Conservation (phyloP, 129 eudicot species). For the Arctium lappa region DNA sequence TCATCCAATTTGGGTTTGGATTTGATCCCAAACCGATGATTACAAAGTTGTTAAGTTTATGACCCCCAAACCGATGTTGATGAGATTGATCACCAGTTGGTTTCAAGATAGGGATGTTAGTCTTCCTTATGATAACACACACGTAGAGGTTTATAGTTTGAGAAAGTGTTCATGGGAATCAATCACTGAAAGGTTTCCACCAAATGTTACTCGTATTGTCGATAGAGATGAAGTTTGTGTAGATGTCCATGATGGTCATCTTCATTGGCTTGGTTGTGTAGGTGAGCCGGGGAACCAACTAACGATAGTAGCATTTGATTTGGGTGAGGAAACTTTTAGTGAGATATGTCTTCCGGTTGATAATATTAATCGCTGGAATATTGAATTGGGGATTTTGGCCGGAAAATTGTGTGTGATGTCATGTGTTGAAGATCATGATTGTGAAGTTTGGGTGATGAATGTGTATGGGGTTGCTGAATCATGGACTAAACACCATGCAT, state of each 20-base stretch:
- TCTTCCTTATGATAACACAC: background rate
- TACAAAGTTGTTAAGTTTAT: constrained; percentile 2
- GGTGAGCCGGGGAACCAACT: background rate
- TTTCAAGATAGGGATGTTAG: background rate
- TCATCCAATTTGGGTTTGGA: background rate
- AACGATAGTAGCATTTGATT: background rate
- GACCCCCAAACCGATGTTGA: no score
- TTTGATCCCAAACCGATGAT: constrained; percentile 10
- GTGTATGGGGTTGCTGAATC: background rate
- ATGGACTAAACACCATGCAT: background rate
- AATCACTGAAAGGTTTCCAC: background rate
- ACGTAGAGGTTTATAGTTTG: background rate
- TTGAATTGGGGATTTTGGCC: background rate
- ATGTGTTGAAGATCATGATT: background rate
- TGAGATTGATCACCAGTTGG: no score
- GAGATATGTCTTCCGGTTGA: background rate
- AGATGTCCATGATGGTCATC: background rate
- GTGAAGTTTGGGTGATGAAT: constrained; percentile 7
- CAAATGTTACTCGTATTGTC: background rate
- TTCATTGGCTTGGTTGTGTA: background rate
- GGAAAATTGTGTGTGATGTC: constrained; percentile 2
- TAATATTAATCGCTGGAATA: background rate
- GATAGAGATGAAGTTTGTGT: background rate
- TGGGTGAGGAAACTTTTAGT: background rate
- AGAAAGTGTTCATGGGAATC: background rate